These are phyloP conservation scores for Fusarium irregulare DNA, from an alignment of 2,329 filamentous ascomycete species.

Conservation along the genomic window DNA sequence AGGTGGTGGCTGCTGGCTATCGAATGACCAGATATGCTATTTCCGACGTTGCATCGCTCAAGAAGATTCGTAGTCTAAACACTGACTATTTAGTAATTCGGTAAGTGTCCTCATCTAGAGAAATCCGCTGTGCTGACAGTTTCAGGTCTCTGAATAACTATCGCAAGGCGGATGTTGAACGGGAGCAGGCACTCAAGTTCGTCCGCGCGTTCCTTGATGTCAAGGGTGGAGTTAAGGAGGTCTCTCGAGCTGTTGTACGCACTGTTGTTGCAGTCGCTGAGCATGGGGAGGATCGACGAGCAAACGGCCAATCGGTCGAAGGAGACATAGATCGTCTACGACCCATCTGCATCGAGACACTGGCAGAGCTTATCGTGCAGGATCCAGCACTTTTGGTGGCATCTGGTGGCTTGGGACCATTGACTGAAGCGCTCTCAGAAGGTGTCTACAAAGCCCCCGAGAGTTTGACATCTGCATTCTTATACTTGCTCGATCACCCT, in stretches of 20 bases:
- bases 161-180: conserved; percentile 94
- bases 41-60: conserved; percentile 88
- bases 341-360: conserved; percentile 90
- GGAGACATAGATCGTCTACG: conserved; percentile 86
- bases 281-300: conserved; percentile 85
- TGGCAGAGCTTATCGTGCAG: conserved; percentile 90
- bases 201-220: conserved; percentile 95
- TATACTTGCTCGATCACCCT: conserved; percentile 89
- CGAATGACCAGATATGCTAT: conserved; percentile 94
- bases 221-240: conserved; percentile 88
- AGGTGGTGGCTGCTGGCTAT: conserved; percentile 95
- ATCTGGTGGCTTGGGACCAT: conserved; percentile 83
- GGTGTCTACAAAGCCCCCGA: conserved; percentile 94
- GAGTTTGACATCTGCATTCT: conserved; percentile 85
- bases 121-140: conserved; percentile 19
- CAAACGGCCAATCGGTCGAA: conserved; percentile 74
- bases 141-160: conserved; percentile 87
- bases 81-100: conserved; percentile 91
- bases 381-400: conserved; percentile 84
- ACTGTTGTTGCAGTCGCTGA: conserved; percentile 93
- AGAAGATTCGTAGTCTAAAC: conserved; percentile 86
- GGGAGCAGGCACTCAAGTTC: conserved; percentile 97
- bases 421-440: conserved; percentile 93
- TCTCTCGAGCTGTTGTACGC: conserved; percentile 87
- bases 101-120: conserved; percentile 31